These are phyloP conservation scores for Conoideocrella luteorostrata DNA, from an alignment of 2,329 filamentous ascomycete genomes.

Conservation along the genomic window DNA sequence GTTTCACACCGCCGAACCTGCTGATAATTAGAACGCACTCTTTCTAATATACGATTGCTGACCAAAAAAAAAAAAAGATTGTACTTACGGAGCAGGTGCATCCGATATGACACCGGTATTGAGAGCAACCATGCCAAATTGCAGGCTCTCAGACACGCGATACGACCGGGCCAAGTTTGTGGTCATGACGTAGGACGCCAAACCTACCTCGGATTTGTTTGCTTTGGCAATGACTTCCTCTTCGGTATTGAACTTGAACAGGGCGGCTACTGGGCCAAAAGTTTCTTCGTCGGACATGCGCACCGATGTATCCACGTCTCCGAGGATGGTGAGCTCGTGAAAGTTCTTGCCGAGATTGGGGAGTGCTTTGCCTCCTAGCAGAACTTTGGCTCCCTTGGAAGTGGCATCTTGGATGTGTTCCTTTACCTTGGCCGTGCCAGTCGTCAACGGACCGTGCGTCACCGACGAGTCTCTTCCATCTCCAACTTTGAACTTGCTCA, in stretches of 20 bases:
- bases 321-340: constrained; percentile 82
- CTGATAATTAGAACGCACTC: not conserved
- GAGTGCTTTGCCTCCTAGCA: constrained; percentile 67
- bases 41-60: not conserved
- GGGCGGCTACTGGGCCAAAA: constrained; percentile 84
- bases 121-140: constrained; percentile 82
- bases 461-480: constrained; percentile 62
- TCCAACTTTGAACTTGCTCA: constrained; percentile 68
- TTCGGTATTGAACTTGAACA: constrained; percentile 85
- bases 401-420: constrained; percentile 74
- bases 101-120: constrained; percentile 66
- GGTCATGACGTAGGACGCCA: constrained; percentile 91
- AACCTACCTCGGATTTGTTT: constrained; percentile 74
- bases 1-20: not conserved
- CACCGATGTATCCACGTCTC: constrained; percentile 82
- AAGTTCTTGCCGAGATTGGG: constrained; percentile 76
- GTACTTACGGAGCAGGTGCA: constrained; percentile 44
- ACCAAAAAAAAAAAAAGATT: not conserved
- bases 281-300: constrained; percentile 81
- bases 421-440: constrained; percentile 79
- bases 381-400: constrained; percentile 66
- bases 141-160: constrained; percentile 60
- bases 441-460: constrained; percentile 79
- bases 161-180: constrained; percentile 51
- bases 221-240: constrained; percentile 79